These are phyloP conservation scores for Sanghuangporus sanghuang DNA, from an alignment of 1,284 basidiomycete species.

Conservation along the genomic window DNA sequence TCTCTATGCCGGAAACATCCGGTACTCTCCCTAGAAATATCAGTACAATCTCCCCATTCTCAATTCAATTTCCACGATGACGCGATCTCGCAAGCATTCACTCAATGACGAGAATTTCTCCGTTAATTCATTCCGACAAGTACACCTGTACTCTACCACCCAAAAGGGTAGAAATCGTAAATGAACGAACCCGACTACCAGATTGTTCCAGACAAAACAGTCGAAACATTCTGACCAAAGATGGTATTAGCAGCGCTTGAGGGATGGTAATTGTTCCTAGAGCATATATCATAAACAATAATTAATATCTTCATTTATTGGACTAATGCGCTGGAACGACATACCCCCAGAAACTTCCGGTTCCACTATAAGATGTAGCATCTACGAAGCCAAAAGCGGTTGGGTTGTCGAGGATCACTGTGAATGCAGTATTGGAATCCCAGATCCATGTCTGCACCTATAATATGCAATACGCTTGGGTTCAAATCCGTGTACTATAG, in stretches of 20 bases:
- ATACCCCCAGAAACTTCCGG: conserved; percentile 54
- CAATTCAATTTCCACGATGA: background rate
- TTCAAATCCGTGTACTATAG: background rate
- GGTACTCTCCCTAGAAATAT: too few relatives aligned
- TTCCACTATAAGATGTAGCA: conserved; percentile 40
- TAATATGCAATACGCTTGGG: background rate
- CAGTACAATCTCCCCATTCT: background rate
- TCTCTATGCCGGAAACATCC: too few relatives aligned
- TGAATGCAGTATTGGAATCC: conserved; percentile 50
- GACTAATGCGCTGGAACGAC: conserved; percentile 19
- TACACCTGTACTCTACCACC: too few relatives aligned
- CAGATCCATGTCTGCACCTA: conserved; percentile 46
- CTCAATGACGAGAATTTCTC: too few relatives aligned
- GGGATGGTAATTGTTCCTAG: conserved; percentile 45
- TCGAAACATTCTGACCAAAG: conserved; percentile 15
- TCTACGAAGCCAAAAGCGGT: conserved; percentile 49
- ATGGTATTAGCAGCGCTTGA: conserved; percentile 23
- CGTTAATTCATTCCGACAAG: too few relatives aligned
- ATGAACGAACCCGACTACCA: conserved; percentile 6
- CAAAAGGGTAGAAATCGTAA: background rate
- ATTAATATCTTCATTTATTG: conserved; percentile 1
- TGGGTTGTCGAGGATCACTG: conserved; percentile 42
- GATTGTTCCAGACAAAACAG: conserved; percentile 10
- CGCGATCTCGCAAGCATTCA: background rate
- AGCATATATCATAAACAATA: background rate